Evolutionary conservation across 129 eudicot genomes (phyloP).

Genomic region (Erigeron canadensis): DNA sequence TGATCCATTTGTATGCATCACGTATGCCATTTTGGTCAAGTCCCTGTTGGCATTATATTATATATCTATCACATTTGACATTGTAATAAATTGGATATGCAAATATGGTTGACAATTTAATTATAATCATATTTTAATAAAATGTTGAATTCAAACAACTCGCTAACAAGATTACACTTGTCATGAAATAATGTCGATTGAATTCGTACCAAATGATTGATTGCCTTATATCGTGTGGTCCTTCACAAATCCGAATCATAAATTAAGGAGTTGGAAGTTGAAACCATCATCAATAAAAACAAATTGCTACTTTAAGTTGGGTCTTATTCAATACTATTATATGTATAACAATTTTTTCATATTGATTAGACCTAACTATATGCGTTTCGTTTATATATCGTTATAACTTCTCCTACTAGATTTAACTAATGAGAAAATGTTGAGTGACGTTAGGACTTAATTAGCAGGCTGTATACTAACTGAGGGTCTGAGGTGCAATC

Average conservation of each 20-base stretch:
- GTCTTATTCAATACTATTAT: background rate
- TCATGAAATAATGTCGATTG: background rate
- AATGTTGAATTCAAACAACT: conserved; percentile 15
- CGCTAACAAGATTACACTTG: conserved; percentile 27
- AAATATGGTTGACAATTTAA: conserved; percentile 30
- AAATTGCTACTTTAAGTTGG: conserved; percentile 23
- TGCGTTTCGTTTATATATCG: no score
- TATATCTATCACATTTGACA: conserved; percentile 28
- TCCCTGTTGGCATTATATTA: conserved; percentile 15
- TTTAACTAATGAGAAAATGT: no score
- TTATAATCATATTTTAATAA: conserved; percentile 3
- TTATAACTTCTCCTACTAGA: no score
- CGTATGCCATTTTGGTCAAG: conserved; percentile 24
- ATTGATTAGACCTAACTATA: no score
- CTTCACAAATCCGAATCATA: conserved; percentile 15
- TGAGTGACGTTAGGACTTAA: no score
- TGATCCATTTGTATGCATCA: conserved; percentile 13
- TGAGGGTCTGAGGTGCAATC: no score
- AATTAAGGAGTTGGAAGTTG: conserved; percentile 34
- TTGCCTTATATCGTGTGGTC: conserved; percentile 12
- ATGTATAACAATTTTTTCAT: no score
- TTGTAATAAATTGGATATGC: conserved; percentile 25
- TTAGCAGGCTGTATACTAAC: no score
- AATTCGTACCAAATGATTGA: conserved; percentile 17
- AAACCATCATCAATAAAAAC: conserved; percentile 15